phyloP scores from a whole-genome alignment of 78 protist genomes.

The slime mould (Dictyostelium discoideum) region DNA sequence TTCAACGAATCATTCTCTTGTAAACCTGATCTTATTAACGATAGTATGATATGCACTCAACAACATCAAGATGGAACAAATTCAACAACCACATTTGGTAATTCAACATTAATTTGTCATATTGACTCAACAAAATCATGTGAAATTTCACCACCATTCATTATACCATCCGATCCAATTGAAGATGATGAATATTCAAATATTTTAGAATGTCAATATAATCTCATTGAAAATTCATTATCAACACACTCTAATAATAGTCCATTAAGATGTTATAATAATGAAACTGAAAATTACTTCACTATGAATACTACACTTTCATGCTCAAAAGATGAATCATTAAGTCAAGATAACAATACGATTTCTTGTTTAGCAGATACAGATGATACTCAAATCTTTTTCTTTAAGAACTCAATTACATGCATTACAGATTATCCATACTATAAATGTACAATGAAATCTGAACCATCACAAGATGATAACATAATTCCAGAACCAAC shows the following conservation, averaged over 20 bases:
- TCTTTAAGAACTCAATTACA: not conserved
- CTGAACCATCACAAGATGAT: not conserved
- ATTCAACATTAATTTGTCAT: not conserved
- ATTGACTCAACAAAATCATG: not conserved
- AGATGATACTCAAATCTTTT: not conserved
- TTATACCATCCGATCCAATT: not conserved
- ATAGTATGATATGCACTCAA: not conserved
- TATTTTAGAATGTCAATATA: not conserved
- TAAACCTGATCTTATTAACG: not conserved
- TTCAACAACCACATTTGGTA: not conserved
- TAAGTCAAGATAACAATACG: not conserved
- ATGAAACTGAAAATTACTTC: not conserved
- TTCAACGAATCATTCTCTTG: not conserved
- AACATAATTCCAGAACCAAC: not conserved
- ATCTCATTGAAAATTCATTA: not conserved
- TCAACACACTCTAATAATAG: not conserved
- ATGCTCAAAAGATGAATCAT: not conserved
- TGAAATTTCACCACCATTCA: not conserved
- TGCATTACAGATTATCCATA: not conserved
- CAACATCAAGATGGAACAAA: not conserved
- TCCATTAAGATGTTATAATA: not conserved
- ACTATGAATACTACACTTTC: not conserved
- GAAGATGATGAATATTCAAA: not conserved
- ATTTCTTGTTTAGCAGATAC: not conserved
- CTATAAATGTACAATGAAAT: not conserved